A percentile compares a stretch with the other conserved stretches of the same genome.
Conservation (phyloP, 257 asterid species). For the Henckelia pumila region DNA sequence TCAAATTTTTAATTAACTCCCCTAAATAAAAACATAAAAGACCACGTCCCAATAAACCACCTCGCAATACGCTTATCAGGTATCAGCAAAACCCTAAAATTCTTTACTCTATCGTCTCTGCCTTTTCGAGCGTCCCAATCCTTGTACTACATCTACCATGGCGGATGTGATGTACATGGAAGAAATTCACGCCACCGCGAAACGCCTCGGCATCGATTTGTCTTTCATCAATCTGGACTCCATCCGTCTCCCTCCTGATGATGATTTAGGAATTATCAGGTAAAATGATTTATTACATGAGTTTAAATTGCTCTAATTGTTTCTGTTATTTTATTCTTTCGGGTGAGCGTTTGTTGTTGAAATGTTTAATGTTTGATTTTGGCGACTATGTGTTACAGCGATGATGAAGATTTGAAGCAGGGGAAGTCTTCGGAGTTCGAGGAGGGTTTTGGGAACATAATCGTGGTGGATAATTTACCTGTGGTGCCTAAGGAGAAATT, state of each 20-base stretch:
- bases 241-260: conserved; percentile 68
- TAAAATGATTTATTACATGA: conserved; percentile 12
- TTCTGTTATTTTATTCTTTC: background rate
- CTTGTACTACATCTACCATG: conserved; percentile 32
- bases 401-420: conserved; percentile 71
- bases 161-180: conserved; percentile 71
- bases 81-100: too few relatives aligned
- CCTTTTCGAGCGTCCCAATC: too few relatives aligned
- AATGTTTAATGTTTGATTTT: background rate
- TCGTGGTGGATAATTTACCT: conserved; percentile 86
- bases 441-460: conserved; percentile 69
- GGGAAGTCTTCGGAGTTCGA: conserved; percentile 73
- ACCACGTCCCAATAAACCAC: too few relatives aligned
- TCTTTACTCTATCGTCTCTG: too few relatives aligned
- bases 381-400: conserved; percentile 37
- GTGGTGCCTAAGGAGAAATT: conserved; percentile 74
- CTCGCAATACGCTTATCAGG: too few relatives aligned
- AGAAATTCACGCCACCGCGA: conserved; percentile 56
- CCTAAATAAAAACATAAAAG: too few relatives aligned
- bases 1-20: too few relatives aligned
- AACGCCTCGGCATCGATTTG: conserved; percentile 51
- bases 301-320: background rate
- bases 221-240: conserved; percentile 61
- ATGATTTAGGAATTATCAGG: conserved; percentile 71
- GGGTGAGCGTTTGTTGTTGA: background rate